These are phyloP conservation scores for Phyllosticta capitalensis DNA, from an alignment of 2,329 filamentous ascomycete genomes.

Conservation along the genomic window DNA sequence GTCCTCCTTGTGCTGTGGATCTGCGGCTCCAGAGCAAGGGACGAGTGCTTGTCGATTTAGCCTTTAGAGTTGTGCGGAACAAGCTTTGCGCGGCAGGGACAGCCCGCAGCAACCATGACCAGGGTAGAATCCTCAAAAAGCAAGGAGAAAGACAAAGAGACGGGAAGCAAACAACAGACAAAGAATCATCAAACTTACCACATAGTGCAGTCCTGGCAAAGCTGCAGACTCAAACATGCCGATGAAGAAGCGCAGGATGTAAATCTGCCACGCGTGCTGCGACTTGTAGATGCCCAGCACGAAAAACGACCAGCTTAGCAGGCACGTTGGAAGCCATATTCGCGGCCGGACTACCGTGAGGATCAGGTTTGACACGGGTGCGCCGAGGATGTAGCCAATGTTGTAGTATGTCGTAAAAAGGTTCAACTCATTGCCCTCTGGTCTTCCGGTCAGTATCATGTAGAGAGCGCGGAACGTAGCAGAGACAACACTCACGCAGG, in stretches of 20 bases:
- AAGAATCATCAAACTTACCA: not conserved
- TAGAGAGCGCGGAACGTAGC: no score
- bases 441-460: not conserved
- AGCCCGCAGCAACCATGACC: not conserved
- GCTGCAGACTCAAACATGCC: slow-evolving; percentile 9
- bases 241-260: slow-evolving; percentile 10
- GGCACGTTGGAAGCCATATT: slow-evolving; percentile 3
- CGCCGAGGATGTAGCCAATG: slow-evolving; percentile 11
- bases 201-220: slow-evolving; percentile 6
- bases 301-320: slow-evolving; percentile 5
- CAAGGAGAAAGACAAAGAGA: not conserved
- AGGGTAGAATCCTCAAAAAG: not conserved
- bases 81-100: not conserved
- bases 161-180: not conserved
- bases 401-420: slow-evolving; percentile 11
- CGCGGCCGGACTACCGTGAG: slow-evolving; percentile 1
- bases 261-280: not conserved
- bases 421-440: slow-evolving; percentile 11
- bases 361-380: slow-evolving; percentile 1
- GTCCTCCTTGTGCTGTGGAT: not conserved
- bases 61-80: not conserved
- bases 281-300: slow-evolving; percentile 1
- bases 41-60: not conserved
- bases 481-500: slow-evolving; percentile 9
- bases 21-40: not conserved